Evolutionary conservation across 441 rosid species (phyloP), one percentile per base, ranked within the genome.

Genomic region (Gossypium schwendimanii): DNA sequence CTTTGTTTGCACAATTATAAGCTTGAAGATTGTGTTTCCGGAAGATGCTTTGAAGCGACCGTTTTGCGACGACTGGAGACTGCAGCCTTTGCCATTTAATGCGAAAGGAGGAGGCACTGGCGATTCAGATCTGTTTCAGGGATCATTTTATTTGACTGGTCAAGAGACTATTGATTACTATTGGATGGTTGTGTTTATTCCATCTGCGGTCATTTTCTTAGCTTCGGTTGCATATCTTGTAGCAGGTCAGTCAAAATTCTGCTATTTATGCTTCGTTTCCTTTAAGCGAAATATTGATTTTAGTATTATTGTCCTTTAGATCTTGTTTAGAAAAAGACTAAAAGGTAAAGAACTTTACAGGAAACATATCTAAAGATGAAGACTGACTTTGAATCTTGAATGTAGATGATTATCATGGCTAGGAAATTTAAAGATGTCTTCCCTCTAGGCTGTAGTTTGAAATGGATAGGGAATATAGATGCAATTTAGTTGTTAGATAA

Each of bases 141-240:
- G 97, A 49, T 93, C 89, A 14, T 93, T 89, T 82, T 88, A 87
- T 84, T 78, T 91, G 84, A 93, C 97, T 58, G 94, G 91, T 81
- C 89, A 91, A 69, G 96, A 90, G 82, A 91, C 89, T 69, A 92
- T 86, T 2, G 93, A 91, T 82, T 93, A 88, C 73, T 93, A 84
- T 81, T 90, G 97, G 97, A 85, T 87, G 89, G 97, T 90, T 69
- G 83, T 93, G 55, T 90, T 91, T 33, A 44, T 91, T 49, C 97
- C 98, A 0, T 89, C 93, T 4, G 3, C 52, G 14, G 64, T 93
- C 24, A 62, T 87, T 72, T 91, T 93, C 88, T 77, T 84, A 47
- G 81, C 76, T 10, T 91, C 98, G 1, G 75, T 77, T 63, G 79
- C 77, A 33, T 93, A 90, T 82, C 93, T 93, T 69, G 87, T 85